phyloP scores from a whole-genome alignment of 495 filamentous ascomycete genomes.

The Hyaloscypha hepaticicola region DNA sequence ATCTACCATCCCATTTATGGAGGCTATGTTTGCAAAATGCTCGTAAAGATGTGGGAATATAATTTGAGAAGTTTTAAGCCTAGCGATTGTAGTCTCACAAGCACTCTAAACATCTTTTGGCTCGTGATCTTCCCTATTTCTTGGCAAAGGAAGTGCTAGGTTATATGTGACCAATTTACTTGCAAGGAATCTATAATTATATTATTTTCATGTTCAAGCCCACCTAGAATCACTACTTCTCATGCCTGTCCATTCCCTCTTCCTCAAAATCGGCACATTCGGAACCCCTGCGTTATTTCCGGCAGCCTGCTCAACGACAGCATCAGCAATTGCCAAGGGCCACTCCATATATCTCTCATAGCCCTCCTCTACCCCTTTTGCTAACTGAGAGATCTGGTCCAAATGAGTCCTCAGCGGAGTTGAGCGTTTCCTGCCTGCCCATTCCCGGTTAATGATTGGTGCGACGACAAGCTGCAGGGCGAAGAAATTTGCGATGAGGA shows the following conservation, averaged over 20 bases:
- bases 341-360: slow-evolving; percentile 14
- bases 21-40: too few species aligned
- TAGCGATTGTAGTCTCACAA: too few species aligned
- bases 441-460: slow-evolving; percentile 27
- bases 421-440: not conserved
- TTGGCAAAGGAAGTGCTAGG: too few species aligned
- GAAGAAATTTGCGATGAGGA: slow-evolving; percentile 28
- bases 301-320: slow-evolving; percentile 4
- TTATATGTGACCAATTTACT: too few species aligned
- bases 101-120: too few species aligned
- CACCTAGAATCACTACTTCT: not conserved
- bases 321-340: slow-evolving; percentile 19
- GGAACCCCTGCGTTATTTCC: not conserved
- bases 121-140: too few species aligned
- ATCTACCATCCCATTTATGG: too few species aligned
- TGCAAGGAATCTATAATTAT: too few species aligned
- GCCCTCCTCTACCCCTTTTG: not conserved
- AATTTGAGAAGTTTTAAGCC: too few species aligned
- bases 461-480: slow-evolving; percentile 25
- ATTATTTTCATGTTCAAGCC: too few species aligned
- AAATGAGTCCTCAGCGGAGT: not conserved
- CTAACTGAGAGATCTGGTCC: slow-evolving; percentile 12
- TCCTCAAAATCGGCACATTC: slow-evolving; percentile 7
- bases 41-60: too few species aligned
- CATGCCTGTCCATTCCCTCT: slow-evolving; percentile 1